Evolutionary conservation across 805 yeast species (phyloP), one percentile per base, ranked within the genome.

Genomic region (Vanderwaltozyma polyspora): DNA sequence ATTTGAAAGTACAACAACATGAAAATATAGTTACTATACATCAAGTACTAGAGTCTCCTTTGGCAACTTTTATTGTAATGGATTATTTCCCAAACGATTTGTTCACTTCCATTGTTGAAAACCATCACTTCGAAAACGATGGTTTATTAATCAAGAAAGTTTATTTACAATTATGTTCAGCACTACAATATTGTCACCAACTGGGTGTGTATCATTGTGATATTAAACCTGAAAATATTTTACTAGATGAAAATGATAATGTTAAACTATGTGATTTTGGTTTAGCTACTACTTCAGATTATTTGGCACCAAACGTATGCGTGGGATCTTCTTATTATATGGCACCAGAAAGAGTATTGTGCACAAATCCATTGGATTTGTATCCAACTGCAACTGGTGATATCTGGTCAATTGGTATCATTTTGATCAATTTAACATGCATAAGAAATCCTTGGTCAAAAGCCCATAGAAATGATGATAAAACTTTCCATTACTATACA

Each of bases 141-240:
- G 75, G 74, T 6, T 50, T 51, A 21, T 52, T 63, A 40, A 68
- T 70, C 51, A 76, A 73, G 52, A 67, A 66, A 41, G 80, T 70
- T 44, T 79, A 79, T 48, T 50, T 70, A 27, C 97, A 91, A 59
- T 69, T 91, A 55, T 65, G 89, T 29, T 82, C 87, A 40, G 94
- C 89, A 6, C 69, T 87, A 35, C 72, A 74, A 42, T 81, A 79
- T 60, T 82, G 93, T 51, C 97, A 89, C 57, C 67, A 79, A 2
- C 73, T 72, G 43, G 80, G 83, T n/a, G 75, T 89, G 23, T 89
- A 79, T 55, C 97, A 87, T 53, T 82, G 96, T 53, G 97, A 87
- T 58, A 74, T 87, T 45, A 91, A 91, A 63, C 98, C 98, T 6
- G 97, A 91, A 57, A 91, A 91, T 62, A 70, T 91, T 36, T 64